phyloP scores from a whole-genome alignment of 176 grass and related monocot genomes.

The Hsuehochloa calcarea region DNA sequence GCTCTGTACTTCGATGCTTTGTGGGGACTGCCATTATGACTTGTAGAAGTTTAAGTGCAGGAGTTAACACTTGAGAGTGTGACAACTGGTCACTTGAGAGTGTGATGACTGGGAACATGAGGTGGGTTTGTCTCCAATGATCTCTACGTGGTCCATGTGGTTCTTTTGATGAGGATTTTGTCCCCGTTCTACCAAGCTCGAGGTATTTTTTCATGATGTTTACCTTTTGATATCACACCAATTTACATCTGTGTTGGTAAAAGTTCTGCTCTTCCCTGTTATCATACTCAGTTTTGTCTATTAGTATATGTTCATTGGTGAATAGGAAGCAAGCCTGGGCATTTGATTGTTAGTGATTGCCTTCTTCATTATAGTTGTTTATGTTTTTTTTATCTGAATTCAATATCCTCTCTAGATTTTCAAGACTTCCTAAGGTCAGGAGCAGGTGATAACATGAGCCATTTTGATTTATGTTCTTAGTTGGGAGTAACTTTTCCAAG shows the following conservation, averaged over 20 bases:
- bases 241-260: neutral
- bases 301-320: neutral
- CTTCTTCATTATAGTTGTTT: neutral
- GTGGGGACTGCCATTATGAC: constrained; percentile 29
- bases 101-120: neutral
- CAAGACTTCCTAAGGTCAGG: constrained; percentile 1
- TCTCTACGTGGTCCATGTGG: neutral
- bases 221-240: neutral
- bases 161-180: constrained; percentile 12
- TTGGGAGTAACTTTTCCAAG: no score
- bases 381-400: constrained; percentile 7
- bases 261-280: neutral
- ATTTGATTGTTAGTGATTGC: neutral
- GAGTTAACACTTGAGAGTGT: neutral
- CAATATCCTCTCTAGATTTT: neutral
- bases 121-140: constrained; percentile 15
- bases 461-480: constrained; percentile 4
- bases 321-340: neutral
- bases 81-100: neutral
- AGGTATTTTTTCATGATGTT: neutral
- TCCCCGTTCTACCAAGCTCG: neutral
- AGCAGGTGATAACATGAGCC: neutral
- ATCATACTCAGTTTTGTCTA: neutral
- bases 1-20: constrained; percentile 13
- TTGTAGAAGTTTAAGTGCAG: constrained; percentile 21